These are phyloP conservation scores for Coemansia sp. DNA, from an alignment of 192 early-diverging fungal species.

Conservation along the genomic window DNA sequence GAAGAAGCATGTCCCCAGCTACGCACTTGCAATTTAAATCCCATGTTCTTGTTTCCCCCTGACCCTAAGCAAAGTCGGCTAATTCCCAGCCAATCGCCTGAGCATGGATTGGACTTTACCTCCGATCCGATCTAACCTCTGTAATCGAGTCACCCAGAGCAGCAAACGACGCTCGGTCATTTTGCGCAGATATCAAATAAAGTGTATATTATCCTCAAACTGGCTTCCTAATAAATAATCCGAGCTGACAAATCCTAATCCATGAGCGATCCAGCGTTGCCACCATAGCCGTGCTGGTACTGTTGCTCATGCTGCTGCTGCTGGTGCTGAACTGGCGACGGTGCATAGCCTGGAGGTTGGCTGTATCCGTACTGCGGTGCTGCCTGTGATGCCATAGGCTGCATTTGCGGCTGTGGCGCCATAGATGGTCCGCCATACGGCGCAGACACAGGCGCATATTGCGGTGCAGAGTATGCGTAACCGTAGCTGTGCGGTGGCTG, in stretches of 20 bases:
- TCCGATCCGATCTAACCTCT: neutral
- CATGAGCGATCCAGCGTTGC: slow-evolving; percentile 47
- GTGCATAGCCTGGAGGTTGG: slow-evolving; percentile 15
- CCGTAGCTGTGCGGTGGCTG: slow-evolving; percentile 31
- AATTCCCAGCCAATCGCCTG: slow-evolving; percentile 13
- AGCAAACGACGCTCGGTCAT: neutral
- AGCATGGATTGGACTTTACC: neutral
- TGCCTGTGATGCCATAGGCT: slow-evolving; percentile 18
- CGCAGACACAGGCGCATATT: slow-evolving; percentile 21
- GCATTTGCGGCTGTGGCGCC: slow-evolving; percentile 24
- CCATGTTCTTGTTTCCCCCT: slow-evolving; percentile 1
- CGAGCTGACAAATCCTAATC: slow-evolving; percentile 17
- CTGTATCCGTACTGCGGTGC: slow-evolving; percentile 24
- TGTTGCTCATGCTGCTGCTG: slow-evolving; percentile 34
- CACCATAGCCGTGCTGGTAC: slow-evolving; percentile 52
- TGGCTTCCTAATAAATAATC: neutral
- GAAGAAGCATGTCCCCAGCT: neutral
- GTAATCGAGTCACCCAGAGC: no score
- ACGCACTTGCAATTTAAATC: neutral
- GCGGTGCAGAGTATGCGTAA: slow-evolving; percentile 28
- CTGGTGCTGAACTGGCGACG: slow-evolving; percentile 8
- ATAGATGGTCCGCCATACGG: slow-evolving; percentile 18
- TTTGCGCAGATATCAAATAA: neutral
- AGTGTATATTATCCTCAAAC: neutral
- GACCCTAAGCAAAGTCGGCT: slow-evolving; percentile 6